Evolutionary conservation across 371 early-diverging fungal genomes (phyloP).

Genomic region (Nematocida major): DNA sequence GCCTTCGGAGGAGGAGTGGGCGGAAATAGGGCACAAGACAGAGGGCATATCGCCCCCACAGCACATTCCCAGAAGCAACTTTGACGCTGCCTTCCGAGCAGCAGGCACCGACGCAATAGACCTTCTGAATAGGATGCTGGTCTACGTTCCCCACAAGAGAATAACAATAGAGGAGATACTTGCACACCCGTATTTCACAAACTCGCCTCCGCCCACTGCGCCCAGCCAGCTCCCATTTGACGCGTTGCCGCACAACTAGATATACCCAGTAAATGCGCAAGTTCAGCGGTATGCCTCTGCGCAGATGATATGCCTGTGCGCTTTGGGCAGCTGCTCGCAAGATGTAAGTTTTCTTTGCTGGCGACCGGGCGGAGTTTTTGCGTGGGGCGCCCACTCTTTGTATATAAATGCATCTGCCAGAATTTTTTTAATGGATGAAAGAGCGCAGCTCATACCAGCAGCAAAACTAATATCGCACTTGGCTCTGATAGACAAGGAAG

Average conservation of each 20-base stretch:
- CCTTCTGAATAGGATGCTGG: conserved; percentile 78
- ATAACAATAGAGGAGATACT: conserved; percentile 78
- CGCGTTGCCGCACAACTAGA: background rate
- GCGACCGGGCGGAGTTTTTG: too few species aligned
- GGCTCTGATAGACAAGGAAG: conserved; percentile 44
- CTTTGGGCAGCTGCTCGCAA: too few species aligned
- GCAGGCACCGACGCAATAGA: conserved; percentile 81
- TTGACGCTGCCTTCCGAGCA: conserved; percentile 77
- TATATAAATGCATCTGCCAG: background rate
- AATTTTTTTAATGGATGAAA: conserved; percentile 49
- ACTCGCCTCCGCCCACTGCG: conserved; percentile 74
- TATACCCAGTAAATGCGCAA: background rate
- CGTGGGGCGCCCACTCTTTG: too few species aligned
- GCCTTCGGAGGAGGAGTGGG: conserved; percentile 81
- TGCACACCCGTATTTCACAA: conserved; percentile 78
- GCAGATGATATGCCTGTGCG: too few species aligned
- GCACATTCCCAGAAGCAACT: conserved; percentile 72
- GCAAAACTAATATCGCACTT: conserved; percentile 10
- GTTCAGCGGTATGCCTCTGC: too few species aligned
- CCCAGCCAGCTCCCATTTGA: conserved; percentile 69
- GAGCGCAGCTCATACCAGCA: conserved; percentile 35
- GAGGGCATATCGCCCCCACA: conserved; percentile 62
- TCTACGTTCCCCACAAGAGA: conserved; percentile 78
- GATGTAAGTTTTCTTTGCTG: too few species aligned
- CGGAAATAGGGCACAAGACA: conserved; percentile 40